phyloP scores from a whole-genome alignment of 2,329 filamentous ascomycete genomes.

The Colletotrichum cereale region DNA sequence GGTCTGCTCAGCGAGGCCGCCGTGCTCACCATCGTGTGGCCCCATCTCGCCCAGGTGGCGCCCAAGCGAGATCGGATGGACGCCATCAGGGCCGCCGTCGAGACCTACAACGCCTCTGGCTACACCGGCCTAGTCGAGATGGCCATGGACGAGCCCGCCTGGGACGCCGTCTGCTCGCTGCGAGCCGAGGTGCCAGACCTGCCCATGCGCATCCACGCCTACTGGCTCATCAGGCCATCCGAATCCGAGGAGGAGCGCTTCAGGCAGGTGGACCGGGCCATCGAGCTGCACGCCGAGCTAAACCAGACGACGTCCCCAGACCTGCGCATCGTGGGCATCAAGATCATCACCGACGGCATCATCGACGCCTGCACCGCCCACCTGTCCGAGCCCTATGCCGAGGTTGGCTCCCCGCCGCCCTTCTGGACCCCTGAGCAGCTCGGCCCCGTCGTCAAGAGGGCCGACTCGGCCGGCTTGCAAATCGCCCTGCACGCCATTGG shows the following conservation, averaged over 20 bases:
- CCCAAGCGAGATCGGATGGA: slow-evolving; percentile 61
- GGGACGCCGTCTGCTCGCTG: slow-evolving; percentile 63
- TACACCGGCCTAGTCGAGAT: slow-evolving; percentile 70
- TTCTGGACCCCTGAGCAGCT: slow-evolving; percentile 65
- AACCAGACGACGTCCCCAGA: slow-evolving; percentile 52
- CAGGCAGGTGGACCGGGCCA: slow-evolving; percentile 62
- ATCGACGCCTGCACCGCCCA: slow-evolving; percentile 70
- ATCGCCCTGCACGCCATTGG: slow-evolving; percentile 71
- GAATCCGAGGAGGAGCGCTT: slow-evolving; percentile 56
- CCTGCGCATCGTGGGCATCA: slow-evolving; percentile 66
- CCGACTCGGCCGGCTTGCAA: slow-evolving; percentile 62
- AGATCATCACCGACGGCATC: slow-evolving; percentile 69
- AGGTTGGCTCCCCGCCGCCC: slow-evolving; percentile 57
- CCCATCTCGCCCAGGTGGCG: slow-evolving; percentile 62
- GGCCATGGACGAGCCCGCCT: slow-evolving; percentile 71
- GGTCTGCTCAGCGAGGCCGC: slow-evolving; percentile 67
- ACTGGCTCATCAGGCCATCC: slow-evolving; percentile 68
- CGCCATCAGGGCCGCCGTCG: slow-evolving; percentile 61
- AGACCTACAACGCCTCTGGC: slow-evolving; percentile 63
- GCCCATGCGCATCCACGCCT: slow-evolving; percentile 64
- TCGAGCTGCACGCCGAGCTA: slow-evolving; percentile 55
- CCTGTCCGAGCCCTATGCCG: slow-evolving; percentile 65
- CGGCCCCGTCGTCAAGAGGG: slow-evolving; percentile 61
- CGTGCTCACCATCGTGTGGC: slow-evolving; percentile 67
- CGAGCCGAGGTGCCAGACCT: slow-evolving; percentile 51